Evolutionary conservation across 1,284 basidiomycete genomes (phyloP).

Genomic region (Schizophyllum amplum): DNA sequence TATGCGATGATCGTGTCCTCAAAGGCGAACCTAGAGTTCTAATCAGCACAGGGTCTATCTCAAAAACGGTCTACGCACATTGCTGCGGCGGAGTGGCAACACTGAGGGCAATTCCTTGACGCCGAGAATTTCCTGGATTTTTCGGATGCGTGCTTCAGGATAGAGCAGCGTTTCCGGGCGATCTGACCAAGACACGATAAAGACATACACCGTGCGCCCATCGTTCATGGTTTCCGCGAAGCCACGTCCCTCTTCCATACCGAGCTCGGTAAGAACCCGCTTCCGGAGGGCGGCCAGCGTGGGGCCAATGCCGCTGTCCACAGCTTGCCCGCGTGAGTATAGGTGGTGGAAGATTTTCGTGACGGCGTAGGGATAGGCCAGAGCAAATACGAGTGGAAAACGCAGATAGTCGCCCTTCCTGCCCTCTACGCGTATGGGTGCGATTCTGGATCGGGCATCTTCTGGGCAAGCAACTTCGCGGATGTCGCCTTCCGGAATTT

Average conservation of each 20-base stretch:
- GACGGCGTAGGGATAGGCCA: neutral
- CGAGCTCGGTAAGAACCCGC: neutral
- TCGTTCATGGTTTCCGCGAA: neutral
- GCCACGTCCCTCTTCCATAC: neutral
- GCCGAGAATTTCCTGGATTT: neutral
- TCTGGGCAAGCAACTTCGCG: neutral
- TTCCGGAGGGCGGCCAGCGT: neutral
- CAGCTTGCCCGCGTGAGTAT: neutral
- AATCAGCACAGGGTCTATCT: too few species aligned
- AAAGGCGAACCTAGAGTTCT: too few species aligned
- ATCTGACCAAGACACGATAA: neutral
- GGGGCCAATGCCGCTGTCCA: neutral
- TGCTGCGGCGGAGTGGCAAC: neutral
- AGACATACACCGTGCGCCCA: neutral
- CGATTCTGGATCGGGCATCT: neutral
- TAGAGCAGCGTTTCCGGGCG: neutral
- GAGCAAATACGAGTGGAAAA: neutral
- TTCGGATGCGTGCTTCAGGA: neutral
- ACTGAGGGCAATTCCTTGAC: neutral
- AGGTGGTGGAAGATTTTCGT: neutral
- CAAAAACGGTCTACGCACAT: too few species aligned
- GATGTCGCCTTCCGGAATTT: neutral
- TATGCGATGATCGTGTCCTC: too few species aligned
- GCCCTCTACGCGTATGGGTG: neutral
- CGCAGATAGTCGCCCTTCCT: neutral